Conservation (phyloP, 768 basidiomycete species). For the Kwoniella newhampshirensis region DNA sequence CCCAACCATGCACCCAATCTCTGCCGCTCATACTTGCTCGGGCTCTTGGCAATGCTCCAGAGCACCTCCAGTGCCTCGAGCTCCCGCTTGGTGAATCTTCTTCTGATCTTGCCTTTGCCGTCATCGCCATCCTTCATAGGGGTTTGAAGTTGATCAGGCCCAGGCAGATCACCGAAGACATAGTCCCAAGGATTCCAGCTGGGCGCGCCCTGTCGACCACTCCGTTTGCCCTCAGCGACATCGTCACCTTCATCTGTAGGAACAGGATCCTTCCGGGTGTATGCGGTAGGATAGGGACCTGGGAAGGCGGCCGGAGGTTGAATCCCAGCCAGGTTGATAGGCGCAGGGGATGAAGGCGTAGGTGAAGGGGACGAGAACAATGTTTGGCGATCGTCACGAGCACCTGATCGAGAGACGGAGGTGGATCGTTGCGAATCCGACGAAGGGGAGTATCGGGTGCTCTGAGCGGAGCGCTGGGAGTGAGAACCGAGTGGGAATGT, state of each 20-base stretch:
- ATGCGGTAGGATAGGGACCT: conserved; percentile 22
- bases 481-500: conserved; percentile 4
- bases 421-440: conserved; percentile 15
- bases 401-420: conserved; percentile 7
- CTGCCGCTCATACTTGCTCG: conserved; percentile 34
- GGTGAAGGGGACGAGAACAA: conserved; percentile 19
- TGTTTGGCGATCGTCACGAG: not conserved
- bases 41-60: conserved; percentile 28
- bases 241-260: conserved; percentile 19
- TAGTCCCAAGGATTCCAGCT: conserved; percentile 43
- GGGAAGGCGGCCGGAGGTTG: conserved; percentile 29
- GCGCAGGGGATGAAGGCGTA: conserved; percentile 10
- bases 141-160: conserved; percentile 13
- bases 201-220: conserved; percentile 14
- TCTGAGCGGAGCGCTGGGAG: not conserved
- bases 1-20: conserved; percentile 37
- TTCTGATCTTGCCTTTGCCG: conserved; percentile 23
- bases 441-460: conserved; percentile 14
- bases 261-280: conserved; percentile 25
- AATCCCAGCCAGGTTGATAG: conserved; percentile 24
- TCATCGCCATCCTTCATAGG: conserved; percentile 18
- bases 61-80: conserved; percentile 31
- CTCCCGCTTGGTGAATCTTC: conserved; percentile 27
- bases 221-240: conserved; percentile 12
- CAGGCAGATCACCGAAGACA: conserved; percentile 19